Evolutionary conservation across 176 grass and related monocot genomes (phyloP).

Genomic region (Microstegium vimineum): DNA sequence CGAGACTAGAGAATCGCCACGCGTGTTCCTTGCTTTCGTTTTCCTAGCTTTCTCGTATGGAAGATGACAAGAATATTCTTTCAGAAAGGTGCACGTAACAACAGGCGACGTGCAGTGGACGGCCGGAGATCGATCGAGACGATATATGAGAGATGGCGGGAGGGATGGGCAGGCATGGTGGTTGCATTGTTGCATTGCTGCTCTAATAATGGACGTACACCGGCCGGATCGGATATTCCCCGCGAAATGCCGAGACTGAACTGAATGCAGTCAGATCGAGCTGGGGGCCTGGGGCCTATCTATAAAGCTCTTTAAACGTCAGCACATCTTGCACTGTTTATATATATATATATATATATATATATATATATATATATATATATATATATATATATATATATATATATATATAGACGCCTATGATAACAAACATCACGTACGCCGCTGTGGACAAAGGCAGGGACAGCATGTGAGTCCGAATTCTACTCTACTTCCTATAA

Average conservation of each 20-base stretch:
- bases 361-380: no score
- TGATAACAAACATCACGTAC: no score
- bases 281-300: no score
- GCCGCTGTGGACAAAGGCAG: not conserved
- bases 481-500: not conserved
- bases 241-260: constrained; percentile 15
- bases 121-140: not conserved
- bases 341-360: no score
- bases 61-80: constrained; percentile 44
- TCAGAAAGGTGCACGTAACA: not conserved
- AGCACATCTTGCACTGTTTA: no score
- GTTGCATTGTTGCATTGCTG: no score
- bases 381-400: no score
- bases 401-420: no score
- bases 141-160: not conserved
- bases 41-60: not conserved
- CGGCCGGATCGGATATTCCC: constrained; percentile 15
- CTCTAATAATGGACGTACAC: constrained; percentile 3
- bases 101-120: not conserved
- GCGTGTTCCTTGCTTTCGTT: no score
- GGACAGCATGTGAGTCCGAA: not conserved
- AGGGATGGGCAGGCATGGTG: constrained; percentile 1
- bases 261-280: no score
- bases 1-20: no score
- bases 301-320: no score